Base-by-base conservation (phyloP, 2,329 filamentous ascomycete species). In the Xenosphaeropsis pyriputrescens region DNA sequence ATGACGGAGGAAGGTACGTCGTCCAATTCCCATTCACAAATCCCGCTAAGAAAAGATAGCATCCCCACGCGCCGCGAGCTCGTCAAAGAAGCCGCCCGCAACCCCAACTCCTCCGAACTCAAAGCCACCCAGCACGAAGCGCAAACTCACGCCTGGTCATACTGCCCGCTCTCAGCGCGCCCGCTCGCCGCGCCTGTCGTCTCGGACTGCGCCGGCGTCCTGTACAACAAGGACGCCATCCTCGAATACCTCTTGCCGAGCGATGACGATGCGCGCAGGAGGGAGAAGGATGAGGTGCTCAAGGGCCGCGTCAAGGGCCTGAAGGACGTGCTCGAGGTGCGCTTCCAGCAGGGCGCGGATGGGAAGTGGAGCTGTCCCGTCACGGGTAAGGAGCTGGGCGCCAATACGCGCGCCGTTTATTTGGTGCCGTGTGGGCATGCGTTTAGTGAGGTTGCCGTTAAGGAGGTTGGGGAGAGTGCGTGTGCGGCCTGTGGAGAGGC, bases 31-130 rank as follows among this genome's bases (percentile, higher is more conserved):
- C 31, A 11, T 13, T n/a, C 33, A 22, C 18, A 15, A 35, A n/a
- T 3, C 8, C 16, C 22, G 13, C 16, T 17, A 13, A 38, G 29
- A 15, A 18, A 18, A 19, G 32, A 18, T 14, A 76, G 85, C 48
- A 98, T 98, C 49, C 91, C 91, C 5, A 96, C 82, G 45, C 84
- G 93, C 22, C 82, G 86, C 53, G 93, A 98, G 60, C 83, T 98
- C 34, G 91, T 98, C 57, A 93, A 93, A 61, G 81, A 89, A 59
- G 85, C 88, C 18, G 85, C 88, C 32, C 82, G 85, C 50, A 72
- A 77, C 37, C 83, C 82, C 16, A 93, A 83, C 26, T 72, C 85
- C 18, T 79, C 84, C 34, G 82, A 96, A 63, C 64, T 94, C 40
- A 96, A 96, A 63, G 86, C 91, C 46, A 80, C 82, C 7, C 80